phyloP scores from a whole-genome alignment of 177 flowering plant species.

The Tripterygium wilfordii region DNA sequence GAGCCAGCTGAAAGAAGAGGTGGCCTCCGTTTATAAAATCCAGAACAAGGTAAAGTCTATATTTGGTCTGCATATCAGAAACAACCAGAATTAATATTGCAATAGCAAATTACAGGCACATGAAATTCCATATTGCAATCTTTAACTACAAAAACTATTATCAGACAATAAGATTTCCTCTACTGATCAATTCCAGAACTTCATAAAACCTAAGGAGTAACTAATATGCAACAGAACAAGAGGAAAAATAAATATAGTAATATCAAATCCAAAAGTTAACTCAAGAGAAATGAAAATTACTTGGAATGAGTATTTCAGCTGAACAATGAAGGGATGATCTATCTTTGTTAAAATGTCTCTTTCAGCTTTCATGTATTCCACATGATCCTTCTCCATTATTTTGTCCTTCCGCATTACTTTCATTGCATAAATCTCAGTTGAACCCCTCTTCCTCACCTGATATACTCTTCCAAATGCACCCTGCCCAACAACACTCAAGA shows the following conservation, averaged over 20 bases:
- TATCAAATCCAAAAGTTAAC: too few relatives aligned
- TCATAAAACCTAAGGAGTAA: too few relatives aligned
- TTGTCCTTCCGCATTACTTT: constrained; percentile 95
- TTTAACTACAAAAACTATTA: too few relatives aligned
- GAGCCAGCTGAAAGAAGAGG: constrained; percentile 79
- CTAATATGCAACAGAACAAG: too few relatives aligned
- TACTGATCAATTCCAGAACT: too few relatives aligned
- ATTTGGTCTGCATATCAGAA: constrained; percentile 61
- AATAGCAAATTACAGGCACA: too few relatives aligned
- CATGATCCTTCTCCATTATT: constrained; percentile 88
- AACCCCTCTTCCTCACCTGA: constrained; percentile 78
- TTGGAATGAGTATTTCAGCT: constrained; percentile 87
- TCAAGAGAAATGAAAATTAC: too few relatives aligned
- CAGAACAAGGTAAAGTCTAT: constrained; percentile 75
- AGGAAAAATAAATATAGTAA: too few relatives aligned
- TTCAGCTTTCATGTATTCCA: constrained; percentile 89
- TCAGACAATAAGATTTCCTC: too few relatives aligned
- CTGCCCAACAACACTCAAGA: constrained; percentile 82
- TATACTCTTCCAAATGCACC: constrained; percentile 93
- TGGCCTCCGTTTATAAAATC: constrained; percentile 91
- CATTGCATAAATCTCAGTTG: constrained; percentile 91
- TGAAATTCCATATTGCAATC: too few relatives aligned
- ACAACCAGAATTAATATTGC: neutral
- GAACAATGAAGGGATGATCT: constrained; percentile 85
- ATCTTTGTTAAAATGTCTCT: constrained; percentile 80